Base-by-base conservation (phyloP, 176 grass and related monocot species). In the Neostapfia colusana region DNA sequence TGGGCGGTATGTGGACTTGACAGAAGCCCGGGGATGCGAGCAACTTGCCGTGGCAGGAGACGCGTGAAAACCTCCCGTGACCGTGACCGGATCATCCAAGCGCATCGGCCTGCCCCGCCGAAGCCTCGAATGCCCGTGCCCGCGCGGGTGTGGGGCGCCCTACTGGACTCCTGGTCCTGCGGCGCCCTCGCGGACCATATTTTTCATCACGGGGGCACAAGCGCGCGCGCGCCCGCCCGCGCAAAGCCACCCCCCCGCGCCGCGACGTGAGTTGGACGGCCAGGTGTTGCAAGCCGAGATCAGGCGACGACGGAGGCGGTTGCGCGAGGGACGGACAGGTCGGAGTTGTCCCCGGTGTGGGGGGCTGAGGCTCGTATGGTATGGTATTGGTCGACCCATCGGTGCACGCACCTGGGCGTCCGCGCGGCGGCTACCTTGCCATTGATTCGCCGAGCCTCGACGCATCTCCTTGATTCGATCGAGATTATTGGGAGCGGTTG, bases 401-500 rank as follows among this genome's bases (percentile, higher is more conserved):
- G 51, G 51, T 54, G 51, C 51, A 54, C 55, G 55, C 55, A 25
- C 4, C 55, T 58, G n/a, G 53, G 7, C 8, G 51, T 3, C 53
- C 7, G 51, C 38, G 20, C 18, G 18, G 20, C 20, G 23, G 53
- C 53, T 23, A 25, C 21, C 54, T 57, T 57, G 54, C 54, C 54
- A 57, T 12, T 57, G n/a, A 49, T 23, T 9, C 20, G 1, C 31
- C 31, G 31, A 31, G 31, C 31, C 15, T 27, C 24, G 13, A 67
- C 23, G 40, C 21, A 16, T 24, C 36, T 26, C 73, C 74, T 65
- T 77, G 74, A 77, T 77, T 77, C 44, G 28, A n/a, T n/a, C n/a
- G 12, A 24, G 58, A 63, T 76, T 15, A 64, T 77, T 37, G 27
- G 59, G n/a, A 18, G 69, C 16, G 44, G 31, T 11, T n/a, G n/a